These are phyloP conservation scores for Durotheca rogersii DNA, from an alignment of 495 filamentous ascomycete genomes.

Conservation along the genomic window DNA sequence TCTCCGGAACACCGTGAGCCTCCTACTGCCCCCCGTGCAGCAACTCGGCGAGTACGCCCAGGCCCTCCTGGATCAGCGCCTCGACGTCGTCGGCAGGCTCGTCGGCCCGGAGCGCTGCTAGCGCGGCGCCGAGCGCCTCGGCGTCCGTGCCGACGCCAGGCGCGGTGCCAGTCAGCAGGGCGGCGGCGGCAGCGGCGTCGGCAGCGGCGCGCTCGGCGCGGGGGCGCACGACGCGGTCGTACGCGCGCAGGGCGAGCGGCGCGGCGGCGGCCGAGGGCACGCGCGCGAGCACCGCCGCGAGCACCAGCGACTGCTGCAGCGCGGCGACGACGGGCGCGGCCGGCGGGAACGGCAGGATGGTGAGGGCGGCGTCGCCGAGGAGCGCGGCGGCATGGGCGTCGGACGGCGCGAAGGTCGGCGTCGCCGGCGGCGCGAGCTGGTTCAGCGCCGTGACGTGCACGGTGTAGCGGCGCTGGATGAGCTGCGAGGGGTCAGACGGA, in stretches of 20 bases:
- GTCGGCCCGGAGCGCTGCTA: too few relatives aligned
- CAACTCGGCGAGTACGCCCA: too few relatives aligned
- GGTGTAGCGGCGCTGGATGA: conserved; percentile 33
- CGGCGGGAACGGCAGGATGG: conserved; percentile 26
- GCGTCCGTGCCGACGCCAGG: conserved; percentile 28
- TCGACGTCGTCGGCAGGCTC: too few relatives aligned
- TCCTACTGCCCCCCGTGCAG: too few relatives aligned
- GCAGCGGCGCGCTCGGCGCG: conserved; percentile 24
- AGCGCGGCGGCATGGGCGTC: conserved; percentile 26
- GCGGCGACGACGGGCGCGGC: conserved; percentile 19
- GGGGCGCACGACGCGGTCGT: conserved; percentile 31
- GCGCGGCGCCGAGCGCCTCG: too few relatives aligned
- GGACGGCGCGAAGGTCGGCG: conserved; percentile 29
- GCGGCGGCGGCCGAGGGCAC: conserved; percentile 23
- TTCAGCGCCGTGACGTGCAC: conserved; percentile 32
- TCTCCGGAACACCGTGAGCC: too few relatives aligned
- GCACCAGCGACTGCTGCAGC: conserved; percentile 30
- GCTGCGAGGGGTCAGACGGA: conserved; percentile 9
- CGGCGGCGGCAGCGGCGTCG: conserved; percentile 17
- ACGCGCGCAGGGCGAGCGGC: conserved; percentile 30
- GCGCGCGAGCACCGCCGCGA: conserved; percentile 26
- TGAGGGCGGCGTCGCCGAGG: conserved; percentile 33
- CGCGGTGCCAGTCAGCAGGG: conserved; percentile 21
- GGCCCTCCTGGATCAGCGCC: too few relatives aligned
- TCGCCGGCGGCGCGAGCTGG: conserved; percentile 22